phyloP scores from a whole-genome alignment of 2,329 filamentous ascomycete genomes.

The Hypoxylon sp. region DNA sequence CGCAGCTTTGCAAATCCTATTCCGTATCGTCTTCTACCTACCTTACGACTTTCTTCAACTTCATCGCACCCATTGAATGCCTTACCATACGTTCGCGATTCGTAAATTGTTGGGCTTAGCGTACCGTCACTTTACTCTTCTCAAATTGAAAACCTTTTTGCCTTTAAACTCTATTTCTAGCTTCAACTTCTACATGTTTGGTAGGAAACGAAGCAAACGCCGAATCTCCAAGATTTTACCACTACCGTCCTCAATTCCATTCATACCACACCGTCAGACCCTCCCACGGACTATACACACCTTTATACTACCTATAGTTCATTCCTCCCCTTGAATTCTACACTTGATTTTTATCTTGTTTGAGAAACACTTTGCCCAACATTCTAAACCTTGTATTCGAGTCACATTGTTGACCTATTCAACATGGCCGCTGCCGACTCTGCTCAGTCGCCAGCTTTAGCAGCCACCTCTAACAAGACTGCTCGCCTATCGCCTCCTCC shows the following conservation, averaged over 20 bases:
- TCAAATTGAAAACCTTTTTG: background rate
- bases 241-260: background rate
- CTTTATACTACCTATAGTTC: background rate
- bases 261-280: slow-evolving; percentile 3
- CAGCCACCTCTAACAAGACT: slow-evolving; percentile 36
- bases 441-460: slow-evolving; percentile 43
- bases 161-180: background rate
- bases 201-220: slow-evolving; percentile 9
- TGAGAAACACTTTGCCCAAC: slow-evolving; percentile 1
- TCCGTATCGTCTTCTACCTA: slow-evolving; percentile 4
- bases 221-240: slow-evolving; percentile 8
- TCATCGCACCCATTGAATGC: slow-evolving; percentile 13
- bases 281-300: slow-evolving; percentile 2
- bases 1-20: slow-evolving; percentile 29
- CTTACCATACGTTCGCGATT: slow-evolving; percentile 10
- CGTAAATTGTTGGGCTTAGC: background rate
- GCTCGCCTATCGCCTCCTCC: slow-evolving; percentile 40
- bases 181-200: slow-evolving; percentile 4
- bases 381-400: background rate
- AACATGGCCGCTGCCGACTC: slow-evolving; percentile 44
- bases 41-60: slow-evolving; percentile 13
- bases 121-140: background rate
- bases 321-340: background rate
- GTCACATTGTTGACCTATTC: slow-evolving; percentile 4
- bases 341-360: background rate